Evolutionary conservation across 78 protist genomes (phyloP), one percentile per base, ranked within the genome.

Genomic region (Mantamonas sphyraenae): DNA sequence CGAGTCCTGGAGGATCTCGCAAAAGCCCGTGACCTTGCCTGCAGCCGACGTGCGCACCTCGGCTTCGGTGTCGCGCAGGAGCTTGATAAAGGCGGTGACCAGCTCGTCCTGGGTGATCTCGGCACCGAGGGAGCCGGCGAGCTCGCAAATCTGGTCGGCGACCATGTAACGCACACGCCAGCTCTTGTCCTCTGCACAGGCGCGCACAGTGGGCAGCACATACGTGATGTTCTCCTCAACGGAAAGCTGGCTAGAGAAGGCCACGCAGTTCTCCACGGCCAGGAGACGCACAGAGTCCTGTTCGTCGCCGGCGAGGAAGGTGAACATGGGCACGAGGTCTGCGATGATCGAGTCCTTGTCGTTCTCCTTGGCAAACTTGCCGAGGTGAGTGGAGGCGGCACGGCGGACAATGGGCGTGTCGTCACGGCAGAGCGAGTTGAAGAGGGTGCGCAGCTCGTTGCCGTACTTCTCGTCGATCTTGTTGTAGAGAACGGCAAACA

Each of bases 161-260:
- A 87, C 90, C 87, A 83, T 84, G 68, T 89, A 93, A 22, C 98
- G 85, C 51, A 95, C 98, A 26, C 98, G 78, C 98, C 98, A 95
- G 26, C 93, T 81, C 81, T 84, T 87, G 83, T 94, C 98, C 34
- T 34, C 22, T 20, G 77, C 57, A 68, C 83, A 35, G 66, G 70
- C 42, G 50, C 50, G 73, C 17, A 87, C 43, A 20, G 69, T 43
- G 33, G 93, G 90, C 38, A 94, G 62, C 34, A 94, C 42, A 28
- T 55, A 59, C 24, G 69, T 40, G 42, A 30, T 42, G n/a, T 79
- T 74, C 60, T 91, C 96, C 17, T 67, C 91, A 1, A 63, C 16
- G 19, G 68, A 47, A 47, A 95, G 63, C 64, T 78, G 56, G 40
- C 65, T 31, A 22, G 84, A 86, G 8, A 95, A 22, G 31, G 79